Evolutionary conservation across 306 rosid genomes (phyloP), one percentile per base, ranked within the genome.

Genomic region (Rubus idaeus): DNA sequence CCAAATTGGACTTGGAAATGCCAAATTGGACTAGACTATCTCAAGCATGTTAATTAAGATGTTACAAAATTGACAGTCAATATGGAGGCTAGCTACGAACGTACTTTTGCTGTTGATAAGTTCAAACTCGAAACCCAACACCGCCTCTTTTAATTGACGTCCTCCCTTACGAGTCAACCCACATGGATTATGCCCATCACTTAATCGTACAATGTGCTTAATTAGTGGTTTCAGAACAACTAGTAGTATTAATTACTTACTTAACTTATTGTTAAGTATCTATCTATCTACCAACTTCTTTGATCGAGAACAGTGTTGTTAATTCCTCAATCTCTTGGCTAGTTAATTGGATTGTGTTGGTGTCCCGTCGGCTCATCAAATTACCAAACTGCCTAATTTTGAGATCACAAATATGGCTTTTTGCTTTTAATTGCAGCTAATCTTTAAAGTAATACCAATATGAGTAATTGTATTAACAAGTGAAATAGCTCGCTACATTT

Each of bases 141-240:
- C 16, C 5, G 42, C 17, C 11, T 1, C 56, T 45, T 49, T 60
- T 20, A 65, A 30, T 30, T 30, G 35, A 30, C 47, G 23, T 23
- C 63, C 47, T 51, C 23, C 39, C 6, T 20, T 3, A 26, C 51
- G 41, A 11, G 52, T 49, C 71, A 20, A 71, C 42, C 39, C 8
- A 23, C 14, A 20, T 30, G 45, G 73, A 53, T 46, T 47, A 46
- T 55, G 71, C 75, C 79, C 39, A 57, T 46, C 46, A 49, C 42
- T 40, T 50, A 10, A 18, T 9, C 30, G 68, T 16, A 40, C 73
- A 17, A 41, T 62, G 77, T 60, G 84, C 84, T 75, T 8, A 8
- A 23, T 4, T 21, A 10, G 71, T 18, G 76, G 65, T 64, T 47
- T 69, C 50, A 8, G 21, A 58, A 10, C 80, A 18, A 60, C 62